phyloP scores from a whole-genome alignment of 2,329 filamentous ascomycete genomes.

The Metarhizium anisopliae region DNA sequence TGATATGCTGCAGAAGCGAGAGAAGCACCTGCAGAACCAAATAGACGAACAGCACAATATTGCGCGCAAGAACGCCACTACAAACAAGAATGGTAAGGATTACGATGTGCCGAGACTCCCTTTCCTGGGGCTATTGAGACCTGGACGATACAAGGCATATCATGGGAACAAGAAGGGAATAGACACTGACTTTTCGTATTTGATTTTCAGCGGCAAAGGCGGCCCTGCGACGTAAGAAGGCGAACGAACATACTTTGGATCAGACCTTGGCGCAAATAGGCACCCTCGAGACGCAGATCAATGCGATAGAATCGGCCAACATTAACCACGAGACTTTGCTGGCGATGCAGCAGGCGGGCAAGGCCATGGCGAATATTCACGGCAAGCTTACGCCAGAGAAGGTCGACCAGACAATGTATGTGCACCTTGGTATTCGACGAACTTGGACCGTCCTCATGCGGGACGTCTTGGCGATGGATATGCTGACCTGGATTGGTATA shows the following conservation, averaged over 20 bases:
- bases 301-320: constrained; percentile 93
- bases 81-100: constrained; percentile 80
- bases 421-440: constrained; percentile 13
- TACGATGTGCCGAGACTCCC: background rate
- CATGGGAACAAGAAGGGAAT: constrained; percentile 2
- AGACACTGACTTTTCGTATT: constrained; percentile 11
- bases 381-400: constrained; percentile 85
- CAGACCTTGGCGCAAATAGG: constrained; percentile 85
- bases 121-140: background rate
- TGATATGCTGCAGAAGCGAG: constrained; percentile 95
- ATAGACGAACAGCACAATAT: constrained; percentile 88
- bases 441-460: background rate
- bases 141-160: constrained; percentile 7
- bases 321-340: constrained; percentile 95
- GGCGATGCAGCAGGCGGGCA: constrained; percentile 85
- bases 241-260: constrained; percentile 82
- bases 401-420: constrained; percentile 90
- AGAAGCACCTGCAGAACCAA: constrained; percentile 82
- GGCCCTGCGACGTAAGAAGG: constrained; percentile 89
- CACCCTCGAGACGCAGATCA: constrained; percentile 91
- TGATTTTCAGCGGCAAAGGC: constrained; percentile 66
- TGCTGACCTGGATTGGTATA: constrained; percentile 25
- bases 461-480: background rate
- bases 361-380: constrained; percentile 91
- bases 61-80: constrained; percentile 74